phyloP scores from a whole-genome alignment of 2,329 filamentous ascomycete genomes.

The Ophiostoma sp. region DNA sequence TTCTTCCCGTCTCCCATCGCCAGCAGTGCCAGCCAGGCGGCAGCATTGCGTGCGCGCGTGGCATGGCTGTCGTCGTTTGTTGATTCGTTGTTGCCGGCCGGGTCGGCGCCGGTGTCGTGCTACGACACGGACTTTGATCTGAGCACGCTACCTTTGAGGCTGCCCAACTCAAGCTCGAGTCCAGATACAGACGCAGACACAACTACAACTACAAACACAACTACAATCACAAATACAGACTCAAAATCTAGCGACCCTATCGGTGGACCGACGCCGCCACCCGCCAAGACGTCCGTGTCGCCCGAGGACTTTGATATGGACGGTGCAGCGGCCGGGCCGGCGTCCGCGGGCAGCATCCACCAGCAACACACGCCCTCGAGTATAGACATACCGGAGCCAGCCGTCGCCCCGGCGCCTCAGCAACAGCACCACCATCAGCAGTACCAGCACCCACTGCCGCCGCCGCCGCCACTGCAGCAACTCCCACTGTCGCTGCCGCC shows the following conservation, averaged over 20 bases:
- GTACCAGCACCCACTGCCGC: neutral
- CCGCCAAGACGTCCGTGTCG: neutral
- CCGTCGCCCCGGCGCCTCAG: neutral
- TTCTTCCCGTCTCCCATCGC: constrained; percentile 33
- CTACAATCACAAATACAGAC: neutral
- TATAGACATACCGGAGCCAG: neutral
- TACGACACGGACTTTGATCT: constrained; percentile 36
- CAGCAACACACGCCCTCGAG: neutral
- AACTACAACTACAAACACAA: neutral
- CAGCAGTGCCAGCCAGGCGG: constrained; percentile 34
- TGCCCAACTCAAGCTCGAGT: neutral
- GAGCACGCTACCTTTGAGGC: neutral
- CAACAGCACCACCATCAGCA: neutral
- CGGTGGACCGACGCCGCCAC: neutral
- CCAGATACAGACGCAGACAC: neutral
- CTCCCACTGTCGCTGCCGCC: neutral
- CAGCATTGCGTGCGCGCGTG: constrained; percentile 27
- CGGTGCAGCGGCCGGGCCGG: neutral
- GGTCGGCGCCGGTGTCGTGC: constrained; percentile 32
- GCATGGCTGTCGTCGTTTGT: constrained; percentile 38
- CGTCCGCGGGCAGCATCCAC: neutral
- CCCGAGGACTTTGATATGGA: constrained; percentile 3
- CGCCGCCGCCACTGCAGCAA: neutral
- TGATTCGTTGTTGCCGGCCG: constrained; percentile 32
- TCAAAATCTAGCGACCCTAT: neutral